phyloP scores from a whole-genome alignment of 2,329 filamentous ascomycete genomes.

The Trichoderma brevicompactum region DNA sequence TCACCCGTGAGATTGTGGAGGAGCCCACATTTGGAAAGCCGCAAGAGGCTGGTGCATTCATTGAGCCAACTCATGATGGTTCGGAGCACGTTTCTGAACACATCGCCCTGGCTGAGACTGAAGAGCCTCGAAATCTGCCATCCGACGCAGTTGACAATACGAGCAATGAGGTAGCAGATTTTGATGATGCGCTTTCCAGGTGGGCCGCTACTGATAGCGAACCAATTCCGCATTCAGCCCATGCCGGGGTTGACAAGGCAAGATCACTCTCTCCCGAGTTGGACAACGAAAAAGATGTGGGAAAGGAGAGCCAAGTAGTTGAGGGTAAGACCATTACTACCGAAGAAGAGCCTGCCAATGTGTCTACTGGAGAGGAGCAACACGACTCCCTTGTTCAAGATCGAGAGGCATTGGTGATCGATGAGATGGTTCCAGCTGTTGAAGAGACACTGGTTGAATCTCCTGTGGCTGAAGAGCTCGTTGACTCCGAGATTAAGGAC shows the following conservation, averaged over 20 bases:
- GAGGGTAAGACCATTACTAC: constrained; percentile 20
- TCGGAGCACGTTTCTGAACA: neutral
- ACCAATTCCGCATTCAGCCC: constrained; percentile 5
- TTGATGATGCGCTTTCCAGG: constrained; percentile 7
- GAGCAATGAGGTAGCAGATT: neutral
- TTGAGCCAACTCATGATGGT: neutral
- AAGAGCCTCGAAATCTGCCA: neutral
- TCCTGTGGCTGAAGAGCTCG: neutral
- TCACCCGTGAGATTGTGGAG: neutral
- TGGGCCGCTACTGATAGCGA: constrained; percentile 21
- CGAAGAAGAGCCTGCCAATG: neutral
- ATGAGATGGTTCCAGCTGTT: neutral
- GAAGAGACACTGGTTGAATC: constrained; percentile 6
- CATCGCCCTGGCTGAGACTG: neutral
- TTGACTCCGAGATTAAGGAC: neutral
- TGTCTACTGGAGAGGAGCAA: neutral
- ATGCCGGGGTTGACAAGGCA: neutral
- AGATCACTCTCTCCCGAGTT: neutral
- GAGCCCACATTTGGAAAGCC: neutral
- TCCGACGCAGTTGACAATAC: neutral
- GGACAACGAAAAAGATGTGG: constrained; percentile 29
- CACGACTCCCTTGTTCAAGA: neutral
- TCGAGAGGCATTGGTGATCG: no score
- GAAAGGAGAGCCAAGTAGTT: constrained; percentile 35
- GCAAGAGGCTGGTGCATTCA: neutral